Percentiles rank a stretch among this genome's conserved stretches.
Conservation (phyloP, 768 basidiomycete species). For the Imleria badia region DNA sequence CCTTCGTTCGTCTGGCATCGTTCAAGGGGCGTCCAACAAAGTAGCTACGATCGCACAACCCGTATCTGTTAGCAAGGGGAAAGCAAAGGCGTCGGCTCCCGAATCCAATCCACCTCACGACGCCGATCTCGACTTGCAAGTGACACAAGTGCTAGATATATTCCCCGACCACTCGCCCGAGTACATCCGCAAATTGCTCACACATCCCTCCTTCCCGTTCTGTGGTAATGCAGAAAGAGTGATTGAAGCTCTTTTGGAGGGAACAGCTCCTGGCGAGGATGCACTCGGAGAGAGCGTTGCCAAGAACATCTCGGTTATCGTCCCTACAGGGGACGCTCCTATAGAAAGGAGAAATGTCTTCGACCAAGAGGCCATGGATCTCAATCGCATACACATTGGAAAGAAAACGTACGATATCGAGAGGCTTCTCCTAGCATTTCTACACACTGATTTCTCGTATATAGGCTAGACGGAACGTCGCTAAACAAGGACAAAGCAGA, state of each 20-base stretch:
- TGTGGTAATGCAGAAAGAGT: conserved; percentile 59
- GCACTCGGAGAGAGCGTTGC: conserved; percentile 20
- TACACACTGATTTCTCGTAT: conserved; percentile 5
- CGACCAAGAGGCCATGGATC: conserved; percentile 70
- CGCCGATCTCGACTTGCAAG: conserved; percentile 52
- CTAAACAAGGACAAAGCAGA: conserved; percentile 56
- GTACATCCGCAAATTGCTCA: conserved; percentile 61
- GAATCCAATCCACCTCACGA: conserved; percentile 26
- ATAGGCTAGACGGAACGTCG: conserved; percentile 45
- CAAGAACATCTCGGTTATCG: neutral
- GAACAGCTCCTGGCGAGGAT: conserved; percentile 51
- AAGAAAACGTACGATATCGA: conserved; percentile 55
- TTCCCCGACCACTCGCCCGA: conserved; percentile 57
- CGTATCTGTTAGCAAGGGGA: conserved; percentile 35
- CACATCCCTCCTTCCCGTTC: conserved; percentile 46
- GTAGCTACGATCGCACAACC: conserved; percentile 35
- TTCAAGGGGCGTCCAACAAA: conserved; percentile 20
- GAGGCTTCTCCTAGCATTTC: neutral
- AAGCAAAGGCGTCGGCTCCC: conserved; percentile 36
- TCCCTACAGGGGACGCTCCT: conserved; percentile 13
- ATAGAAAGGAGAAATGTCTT: conserved; percentile 70
- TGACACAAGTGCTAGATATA: conserved; percentile 74
- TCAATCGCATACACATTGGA: conserved; percentile 56
- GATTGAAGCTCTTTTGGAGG: conserved; percentile 73
- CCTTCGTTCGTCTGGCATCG: conserved; percentile 57